Evolutionary conservation across 768 basidiomycete genomes (phyloP).

Genomic region (Naematelia aurantialba): DNA sequence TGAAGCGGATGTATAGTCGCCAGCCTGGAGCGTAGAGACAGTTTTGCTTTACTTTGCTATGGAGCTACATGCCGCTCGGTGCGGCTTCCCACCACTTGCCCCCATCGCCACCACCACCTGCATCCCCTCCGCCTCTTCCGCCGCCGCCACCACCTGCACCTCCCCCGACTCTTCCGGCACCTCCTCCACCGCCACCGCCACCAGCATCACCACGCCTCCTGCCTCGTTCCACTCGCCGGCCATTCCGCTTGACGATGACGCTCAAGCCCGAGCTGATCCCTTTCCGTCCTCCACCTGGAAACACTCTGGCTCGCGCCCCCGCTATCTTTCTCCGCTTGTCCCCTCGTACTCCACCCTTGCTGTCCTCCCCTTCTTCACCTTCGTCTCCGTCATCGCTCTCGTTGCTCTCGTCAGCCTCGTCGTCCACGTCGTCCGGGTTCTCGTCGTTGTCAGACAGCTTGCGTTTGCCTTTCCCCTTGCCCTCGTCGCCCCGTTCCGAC

Average conservation of each 20-base stretch:
- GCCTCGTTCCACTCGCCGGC: constrained; percentile 18
- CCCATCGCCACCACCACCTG: constrained; percentile 10
- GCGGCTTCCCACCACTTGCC: constrained; percentile 35
- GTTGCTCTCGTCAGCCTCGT: neutral
- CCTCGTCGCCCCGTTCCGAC: constrained; percentile 4
- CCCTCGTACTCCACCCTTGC: neutral
- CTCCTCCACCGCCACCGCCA: constrained; percentile 10
- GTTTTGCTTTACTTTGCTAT: too few relatives aligned
- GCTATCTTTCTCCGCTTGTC: constrained; percentile 5
- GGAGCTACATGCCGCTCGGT: too few relatives aligned
- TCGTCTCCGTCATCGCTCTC: constrained; percentile 3
- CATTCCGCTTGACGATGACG: constrained; percentile 12
- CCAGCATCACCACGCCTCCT: constrained; percentile 11
- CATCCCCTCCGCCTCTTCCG: constrained; percentile 11
- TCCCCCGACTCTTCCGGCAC: constrained; percentile 13
- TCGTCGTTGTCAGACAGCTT: constrained; percentile 1
- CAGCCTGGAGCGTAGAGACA: too few relatives aligned
- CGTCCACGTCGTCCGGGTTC: constrained; percentile 2
- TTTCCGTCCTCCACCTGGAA: constrained; percentile 15
- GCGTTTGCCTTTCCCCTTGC: constrained; percentile 2
- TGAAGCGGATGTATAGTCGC: too few relatives aligned
- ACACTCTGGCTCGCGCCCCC: neutral
- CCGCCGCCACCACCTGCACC: constrained; percentile 10
- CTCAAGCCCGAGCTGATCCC: constrained; percentile 22
- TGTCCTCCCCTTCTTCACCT: neutral